phyloP scores from a whole-genome alignment of 2,329 filamentous ascomycete species.

The Scedosporium minutisporum region DNA sequence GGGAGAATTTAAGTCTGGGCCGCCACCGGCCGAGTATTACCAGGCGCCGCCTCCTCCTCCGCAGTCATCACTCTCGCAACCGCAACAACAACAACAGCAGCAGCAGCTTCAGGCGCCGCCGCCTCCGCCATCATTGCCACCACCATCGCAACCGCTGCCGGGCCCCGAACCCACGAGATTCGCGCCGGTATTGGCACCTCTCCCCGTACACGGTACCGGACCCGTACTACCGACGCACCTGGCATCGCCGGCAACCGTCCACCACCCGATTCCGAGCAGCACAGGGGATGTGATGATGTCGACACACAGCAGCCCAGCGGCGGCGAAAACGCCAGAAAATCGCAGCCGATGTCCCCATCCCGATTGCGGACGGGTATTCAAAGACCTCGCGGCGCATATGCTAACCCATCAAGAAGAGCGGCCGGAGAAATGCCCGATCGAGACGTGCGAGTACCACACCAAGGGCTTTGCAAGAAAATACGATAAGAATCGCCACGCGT shows the following conservation, averaged over 20 bases:
- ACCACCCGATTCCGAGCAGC: not conserved
- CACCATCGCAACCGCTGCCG: not conserved
- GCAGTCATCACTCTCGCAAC: not conserved
- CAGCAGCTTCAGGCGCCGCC: not conserved
- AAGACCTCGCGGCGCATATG: slow-evolving; percentile 77
- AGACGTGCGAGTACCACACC: slow-evolving; percentile 83
- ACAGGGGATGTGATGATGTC: not conserved
- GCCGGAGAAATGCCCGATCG: slow-evolving; percentile 92
- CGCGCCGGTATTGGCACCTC: not conserved
- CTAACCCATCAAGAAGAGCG: slow-evolving; percentile 89
- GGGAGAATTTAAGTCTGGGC: slow-evolving; percentile 18
- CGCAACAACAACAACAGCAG: too few species aligned
- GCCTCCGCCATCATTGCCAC: not conserved
- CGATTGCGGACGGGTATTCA: slow-evolving; percentile 50
- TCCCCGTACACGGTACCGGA: not conserved
- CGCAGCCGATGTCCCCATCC: slow-evolving; percentile 45
- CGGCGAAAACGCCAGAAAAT: slow-evolving; percentile 25
- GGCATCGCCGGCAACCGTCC: not conserved
- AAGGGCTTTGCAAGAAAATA: slow-evolving; percentile 97
- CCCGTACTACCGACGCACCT: not conserved
- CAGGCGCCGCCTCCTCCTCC: slow-evolving; percentile 9
- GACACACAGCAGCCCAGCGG: slow-evolving; percentile 16
- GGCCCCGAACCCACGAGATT: not conserved
- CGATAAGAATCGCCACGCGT: slow-evolving; percentile 91
- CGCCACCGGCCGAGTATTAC: not conserved